Conservation (phyloP, 2,329 filamentous ascomycete species). For the Fusarium sp. region DNA sequence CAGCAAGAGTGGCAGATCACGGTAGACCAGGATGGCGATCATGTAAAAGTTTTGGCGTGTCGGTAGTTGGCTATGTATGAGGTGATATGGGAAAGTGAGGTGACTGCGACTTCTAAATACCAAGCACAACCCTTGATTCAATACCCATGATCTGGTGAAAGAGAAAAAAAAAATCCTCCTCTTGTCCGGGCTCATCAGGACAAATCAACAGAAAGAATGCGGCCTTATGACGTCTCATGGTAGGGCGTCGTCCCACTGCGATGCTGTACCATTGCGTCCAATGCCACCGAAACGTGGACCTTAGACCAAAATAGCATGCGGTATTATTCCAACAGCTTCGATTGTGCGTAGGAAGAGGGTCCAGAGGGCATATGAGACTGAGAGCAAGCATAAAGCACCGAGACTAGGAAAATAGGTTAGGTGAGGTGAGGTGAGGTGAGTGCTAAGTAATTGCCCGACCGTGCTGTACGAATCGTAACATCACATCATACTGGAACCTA, state of each 20-base stretch:
- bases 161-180: background rate
- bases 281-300: conserved; percentile 39
- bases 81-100: background rate
- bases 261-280: conserved; percentile 30
- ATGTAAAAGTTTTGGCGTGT: background rate
- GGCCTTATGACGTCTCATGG: conserved; percentile 37
- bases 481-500: conserved; percentile 31
- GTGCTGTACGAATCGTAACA: conserved; percentile 20
- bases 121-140: background rate
- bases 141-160: conserved; percentile 5
- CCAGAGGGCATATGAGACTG: conserved; percentile 16
- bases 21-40: conserved; percentile 19
- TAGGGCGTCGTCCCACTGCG: conserved; percentile 28
- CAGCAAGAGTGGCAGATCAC: conserved; percentile 19
- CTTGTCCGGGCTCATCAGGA: conserved; percentile 10
- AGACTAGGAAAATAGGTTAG: conserved; percentile 36
- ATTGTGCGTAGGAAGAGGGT: conserved; percentile 33
- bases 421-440: conserved; percentile 27
- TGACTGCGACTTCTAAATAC: background rate
- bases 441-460: too few relatives aligned
- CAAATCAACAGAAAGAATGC: conserved; percentile 21
- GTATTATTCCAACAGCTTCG: conserved; percentile 38
- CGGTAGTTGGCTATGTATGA: background rate
- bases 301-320: conserved; percentile 28
- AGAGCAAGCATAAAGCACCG: conserved; percentile 40